Conservation (phyloP, 768 basidiomycete genomes). For the Exidia glandulosa region DNA sequence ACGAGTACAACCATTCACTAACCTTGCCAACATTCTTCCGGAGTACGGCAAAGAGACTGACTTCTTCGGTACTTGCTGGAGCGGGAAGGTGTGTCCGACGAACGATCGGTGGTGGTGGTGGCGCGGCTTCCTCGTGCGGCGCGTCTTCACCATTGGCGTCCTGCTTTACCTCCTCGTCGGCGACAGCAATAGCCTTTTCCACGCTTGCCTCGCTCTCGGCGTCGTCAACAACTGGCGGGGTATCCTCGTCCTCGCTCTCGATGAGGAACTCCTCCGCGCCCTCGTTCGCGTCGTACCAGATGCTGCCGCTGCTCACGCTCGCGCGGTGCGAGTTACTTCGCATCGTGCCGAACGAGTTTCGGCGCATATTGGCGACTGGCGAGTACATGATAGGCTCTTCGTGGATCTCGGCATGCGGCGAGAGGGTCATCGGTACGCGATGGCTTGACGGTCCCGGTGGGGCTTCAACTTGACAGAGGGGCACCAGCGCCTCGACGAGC, state of each 20-base stretch:
- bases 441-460: conserved; percentile 25
- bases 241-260: conserved; percentile 31
- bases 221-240: conserved; percentile 36
- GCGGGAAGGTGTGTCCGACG: conserved; percentile 11
- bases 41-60: conserved; percentile 68
- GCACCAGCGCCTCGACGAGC: conserved; percentile 30
- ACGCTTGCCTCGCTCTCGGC: conserved; percentile 38
- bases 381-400: background rate
- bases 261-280: conserved; percentile 64
- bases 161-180: background rate
- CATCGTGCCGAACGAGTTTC: conserved; percentile 7
- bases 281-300: conserved; percentile 71
- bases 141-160: background rate
- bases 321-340: conserved; percentile 8
- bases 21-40: conserved; percentile 86
- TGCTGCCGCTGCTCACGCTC: conserved; percentile 30
- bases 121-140: conserved; percentile 32
- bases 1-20: conserved; percentile 1
- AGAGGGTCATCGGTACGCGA: background rate
- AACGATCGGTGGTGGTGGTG: conserved; percentile 31
- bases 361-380: background rate
- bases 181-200: conserved; percentile 3
- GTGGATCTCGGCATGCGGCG: background rate
- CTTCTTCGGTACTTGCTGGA: conserved; percentile 47
- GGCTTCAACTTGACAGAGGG: conserved; percentile 13